Conservation (phyloP, 2,329 filamentous ascomycete genomes). For the Cladorrhinum sp. region DNA sequence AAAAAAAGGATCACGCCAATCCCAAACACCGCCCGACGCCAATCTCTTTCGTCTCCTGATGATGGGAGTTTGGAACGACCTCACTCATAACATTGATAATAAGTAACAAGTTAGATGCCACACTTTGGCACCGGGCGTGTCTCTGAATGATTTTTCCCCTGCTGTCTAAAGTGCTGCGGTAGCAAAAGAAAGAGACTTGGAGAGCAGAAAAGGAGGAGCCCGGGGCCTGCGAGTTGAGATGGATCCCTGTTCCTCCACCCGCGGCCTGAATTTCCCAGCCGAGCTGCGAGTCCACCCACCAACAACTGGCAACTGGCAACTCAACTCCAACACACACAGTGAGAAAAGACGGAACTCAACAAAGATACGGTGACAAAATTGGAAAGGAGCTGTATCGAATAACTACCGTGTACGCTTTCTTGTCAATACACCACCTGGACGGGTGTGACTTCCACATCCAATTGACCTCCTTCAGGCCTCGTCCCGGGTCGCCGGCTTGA, state of each 20-base stretch:
- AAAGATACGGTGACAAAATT: too few relatives aligned
- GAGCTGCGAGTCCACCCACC: conserved; percentile 29
- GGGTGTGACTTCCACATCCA: conserved; percentile 25
- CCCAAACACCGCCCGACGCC: conserved; percentile 3
- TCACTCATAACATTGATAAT: background rate
- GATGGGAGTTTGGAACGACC: too few relatives aligned
- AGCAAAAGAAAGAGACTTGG: conserved; percentile 20
- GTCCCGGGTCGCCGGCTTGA: background rate
- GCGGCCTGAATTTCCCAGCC: conserved; percentile 31
- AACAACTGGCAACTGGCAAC: conserved; percentile 6
- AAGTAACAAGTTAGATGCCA: conserved; percentile 15
- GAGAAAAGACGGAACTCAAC: too few relatives aligned
- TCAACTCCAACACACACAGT: background rate
- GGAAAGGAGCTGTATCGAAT: too few relatives aligned
- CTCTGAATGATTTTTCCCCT: conserved; percentile 23
- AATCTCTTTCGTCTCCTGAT: background rate
- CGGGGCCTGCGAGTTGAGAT: conserved; percentile 27
- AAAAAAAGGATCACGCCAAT: conserved; percentile 8
- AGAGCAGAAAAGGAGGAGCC: conserved; percentile 16
- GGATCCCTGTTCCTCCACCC: conserved; percentile 30
- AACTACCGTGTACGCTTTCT: background rate
- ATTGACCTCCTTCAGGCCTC: background rate
- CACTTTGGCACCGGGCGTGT: conserved; percentile 29
- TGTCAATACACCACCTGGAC: conserved; percentile 15
- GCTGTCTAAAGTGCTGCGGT: too few relatives aligned